Evolutionary conservation across 306 rosid species (phyloP).

Genomic region (Alnus glutinosa): DNA sequence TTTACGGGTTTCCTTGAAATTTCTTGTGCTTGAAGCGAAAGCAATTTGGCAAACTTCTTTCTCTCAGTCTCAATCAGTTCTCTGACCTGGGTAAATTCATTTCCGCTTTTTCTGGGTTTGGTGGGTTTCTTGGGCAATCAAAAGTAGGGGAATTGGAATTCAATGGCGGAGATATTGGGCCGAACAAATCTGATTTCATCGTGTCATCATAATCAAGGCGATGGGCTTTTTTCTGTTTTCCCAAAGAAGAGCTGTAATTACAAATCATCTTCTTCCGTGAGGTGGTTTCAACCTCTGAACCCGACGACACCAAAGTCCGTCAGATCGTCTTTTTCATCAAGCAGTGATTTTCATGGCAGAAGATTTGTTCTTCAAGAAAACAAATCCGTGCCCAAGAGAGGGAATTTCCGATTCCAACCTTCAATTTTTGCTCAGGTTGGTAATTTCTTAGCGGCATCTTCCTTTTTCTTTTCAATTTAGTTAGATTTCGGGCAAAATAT

Average conservation of each 20-base stretch:
- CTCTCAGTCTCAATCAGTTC: too few relatives aligned
- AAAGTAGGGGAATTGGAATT: slow-evolving; percentile 1
- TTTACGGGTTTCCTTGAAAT: not conserved
- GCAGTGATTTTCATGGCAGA: slow-evolving; percentile 45
- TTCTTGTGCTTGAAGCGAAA: not conserved
- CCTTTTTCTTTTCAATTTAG: not conserved
- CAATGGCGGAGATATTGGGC: slow-evolving; percentile 59
- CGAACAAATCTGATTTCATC: slow-evolving; percentile 50
- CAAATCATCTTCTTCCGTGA: slow-evolving; percentile 16
- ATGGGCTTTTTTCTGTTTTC: slow-evolving; percentile 30
- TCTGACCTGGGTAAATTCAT: not conserved
- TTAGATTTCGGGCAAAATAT: not conserved
- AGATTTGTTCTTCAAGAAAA: slow-evolving; percentile 32
- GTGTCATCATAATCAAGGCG: slow-evolving; percentile 24
- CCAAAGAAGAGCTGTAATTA: slow-evolving; percentile 36
- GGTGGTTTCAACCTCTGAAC: slow-evolving; percentile 41
- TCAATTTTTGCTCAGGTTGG: slow-evolving; percentile 52
- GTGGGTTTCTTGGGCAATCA: not conserved
- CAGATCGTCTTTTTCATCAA: slow-evolving; percentile 30
- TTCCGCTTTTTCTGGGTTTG: not conserved
- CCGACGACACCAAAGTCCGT: slow-evolving; percentile 35
- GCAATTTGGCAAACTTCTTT: not conserved
- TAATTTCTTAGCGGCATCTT: not conserved
- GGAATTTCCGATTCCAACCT: slow-evolving; percentile 31
- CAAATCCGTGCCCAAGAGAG: slow-evolving; percentile 26